Conservation (phyloP, 805 yeast genomes). For the Saturnispora silvae region DNA sequence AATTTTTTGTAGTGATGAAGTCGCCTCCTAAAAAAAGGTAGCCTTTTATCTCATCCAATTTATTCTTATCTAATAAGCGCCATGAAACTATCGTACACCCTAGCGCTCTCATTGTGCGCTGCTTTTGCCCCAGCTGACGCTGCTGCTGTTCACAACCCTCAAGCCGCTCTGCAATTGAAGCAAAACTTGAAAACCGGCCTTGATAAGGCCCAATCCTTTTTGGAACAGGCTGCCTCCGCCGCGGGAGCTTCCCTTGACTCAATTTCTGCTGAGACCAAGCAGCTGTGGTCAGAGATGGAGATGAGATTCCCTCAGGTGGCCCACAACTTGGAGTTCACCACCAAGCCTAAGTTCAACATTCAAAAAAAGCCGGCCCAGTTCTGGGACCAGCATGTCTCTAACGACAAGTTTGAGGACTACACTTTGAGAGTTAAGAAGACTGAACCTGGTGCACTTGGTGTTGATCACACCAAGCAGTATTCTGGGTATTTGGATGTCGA, state of each 20-base stretch:
- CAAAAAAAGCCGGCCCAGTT: slow-evolving; percentile 24
- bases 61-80: neutral
- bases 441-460: slow-evolving; percentile 39
- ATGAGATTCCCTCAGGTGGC: slow-evolving; percentile 48
- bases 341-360: slow-evolving; percentile 37
- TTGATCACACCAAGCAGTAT: slow-evolving; percentile 59
- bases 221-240: slow-evolving; percentile 37
- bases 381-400: slow-evolving; percentile 27
- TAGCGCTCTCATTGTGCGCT: slow-evolving; percentile 9
- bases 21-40: too few relatives aligned
- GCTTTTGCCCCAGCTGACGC: slow-evolving; percentile 6
- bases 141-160: slow-evolving; percentile 3
- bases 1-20: too few relatives aligned
- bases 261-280: slow-evolving; percentile 38
- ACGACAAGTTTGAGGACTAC: slow-evolving; percentile 32
- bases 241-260: slow-evolving; percentile 40
- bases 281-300: slow-evolving; percentile 56
- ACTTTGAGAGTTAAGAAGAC: slow-evolving; percentile 39
- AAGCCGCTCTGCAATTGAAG: slow-evolving; percentile 8
- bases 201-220: slow-evolving; percentile 17
- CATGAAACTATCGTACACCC: slow-evolving; percentile 9
- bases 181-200: slow-evolving; percentile 1
- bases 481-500: slow-evolving; percentile 63
- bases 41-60: too few relatives aligned
- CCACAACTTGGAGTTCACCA: slow-evolving; percentile 35